phyloP scores from a whole-genome alignment of 257 asterid genomes.

The Scutellaria baicalensis region DNA sequence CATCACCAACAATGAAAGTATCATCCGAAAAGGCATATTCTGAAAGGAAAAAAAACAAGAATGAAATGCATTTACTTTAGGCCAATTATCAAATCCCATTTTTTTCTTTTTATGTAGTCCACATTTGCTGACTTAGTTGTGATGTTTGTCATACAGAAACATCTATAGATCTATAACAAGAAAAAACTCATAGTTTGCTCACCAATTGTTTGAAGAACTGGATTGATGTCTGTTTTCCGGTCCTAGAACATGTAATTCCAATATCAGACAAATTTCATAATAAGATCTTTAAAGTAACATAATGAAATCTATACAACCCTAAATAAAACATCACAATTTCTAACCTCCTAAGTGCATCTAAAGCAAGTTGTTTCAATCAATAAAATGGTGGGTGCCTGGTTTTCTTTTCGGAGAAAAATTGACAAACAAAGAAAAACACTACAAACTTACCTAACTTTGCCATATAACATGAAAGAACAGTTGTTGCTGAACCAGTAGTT shows the following conservation, averaged over 20 bases:
- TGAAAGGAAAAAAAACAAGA: conserved; percentile 19
- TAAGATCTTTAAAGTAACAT: conserved; percentile 1
- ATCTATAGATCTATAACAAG: neutral
- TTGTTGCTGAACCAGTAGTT: neutral
- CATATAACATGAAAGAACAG: neutral
- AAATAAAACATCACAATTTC: conserved; percentile 1
- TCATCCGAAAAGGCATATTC: conserved; percentile 60
- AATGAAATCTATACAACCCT: conserved; percentile 2
- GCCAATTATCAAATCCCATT: neutral
- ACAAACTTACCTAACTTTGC: neutral
- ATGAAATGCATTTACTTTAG: conserved; percentile 9
- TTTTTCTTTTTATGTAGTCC: neutral
- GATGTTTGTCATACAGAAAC: neutral
- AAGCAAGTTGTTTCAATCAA: neutral
- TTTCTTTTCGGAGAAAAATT: neutral
- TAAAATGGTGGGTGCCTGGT: neutral
- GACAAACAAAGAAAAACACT: neutral
- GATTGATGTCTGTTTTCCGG: conserved; percentile 44
- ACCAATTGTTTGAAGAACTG: conserved; percentile 75
- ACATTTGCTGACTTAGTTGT: neutral
- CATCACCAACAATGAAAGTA: conserved; percentile 71
- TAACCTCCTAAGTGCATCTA: neutral
- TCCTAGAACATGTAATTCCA: conserved; percentile 52
- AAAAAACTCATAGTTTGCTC: conserved; percentile 27
- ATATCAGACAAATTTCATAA: conserved; percentile 18